Base-by-base conservation (phyloP, 225 moss, liverwort and hornwort genomes). In the Pseudisothecium myosuroides region DNA sequence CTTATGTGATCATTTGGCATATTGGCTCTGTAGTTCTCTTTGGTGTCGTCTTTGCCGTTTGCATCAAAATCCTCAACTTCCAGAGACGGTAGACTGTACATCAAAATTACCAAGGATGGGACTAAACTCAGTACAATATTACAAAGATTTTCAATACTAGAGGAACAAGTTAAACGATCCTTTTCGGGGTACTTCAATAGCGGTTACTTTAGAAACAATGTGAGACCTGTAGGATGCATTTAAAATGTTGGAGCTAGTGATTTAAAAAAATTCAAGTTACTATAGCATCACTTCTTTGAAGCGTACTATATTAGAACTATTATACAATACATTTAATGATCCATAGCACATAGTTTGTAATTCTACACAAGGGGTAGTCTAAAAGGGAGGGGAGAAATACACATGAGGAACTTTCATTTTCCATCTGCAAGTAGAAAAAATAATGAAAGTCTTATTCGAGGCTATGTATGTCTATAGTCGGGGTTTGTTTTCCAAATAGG, bases 41-140 rank as follows among this genome's bases (percentile, higher is more conserved):
- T 49, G 95, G 94, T 34, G 26, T 94, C 15, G 94, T 95, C 65
- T 97, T 97, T 36, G 96, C 94, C 39, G 31, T 66, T 72, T 93
- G 92, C 92, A 96, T 96, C 85, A 97, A 97, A 85, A 74, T 86
- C 85, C 91, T 97, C 89, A 97, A 96, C 88, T 97, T 97, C 89
- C 97, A 97, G 84, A 93, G 92, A 88, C 78, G 89, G 28, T 89
- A 79, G 45, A 11, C n/a, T 6, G 26, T 23, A 31, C 78, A 77
- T 23, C n/a, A 78, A 10, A 78, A 23, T 34, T 23, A 55, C 54
- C 78, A 9, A 37, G 37, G 50, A 26, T 22, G 65, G 26, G 11
- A 5, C 6, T 32, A 26, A 34, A 6, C 34, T 49, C 11, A 28
- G 36, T 83, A 65, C 49, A 49, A 65, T 75, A 32, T 65, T 34